These are phyloP conservation scores for Blastocystis sp. DNA, from an alignment of 352 stramenopile genomes.

Conservation along the genomic window DNA sequence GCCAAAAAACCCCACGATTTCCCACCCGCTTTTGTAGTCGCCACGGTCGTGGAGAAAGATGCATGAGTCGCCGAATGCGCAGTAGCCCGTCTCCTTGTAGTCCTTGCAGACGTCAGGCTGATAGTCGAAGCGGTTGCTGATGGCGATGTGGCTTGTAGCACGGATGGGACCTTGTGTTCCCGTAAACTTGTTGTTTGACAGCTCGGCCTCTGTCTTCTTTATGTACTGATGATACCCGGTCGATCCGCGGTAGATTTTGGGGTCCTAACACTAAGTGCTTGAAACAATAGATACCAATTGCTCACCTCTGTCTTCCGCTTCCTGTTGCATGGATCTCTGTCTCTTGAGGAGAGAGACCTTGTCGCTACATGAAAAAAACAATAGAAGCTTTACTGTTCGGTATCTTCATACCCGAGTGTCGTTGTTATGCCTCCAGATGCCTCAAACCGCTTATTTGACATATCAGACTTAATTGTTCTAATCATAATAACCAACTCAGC, in stretches of 20 bases:
- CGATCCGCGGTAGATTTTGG: constrained; percentile 75
- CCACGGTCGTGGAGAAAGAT: constrained; percentile 97
- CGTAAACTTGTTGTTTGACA: constrained; percentile 81
- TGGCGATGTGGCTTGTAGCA: constrained; percentile 84
- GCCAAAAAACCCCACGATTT: constrained; percentile 70
- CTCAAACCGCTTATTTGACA: constrained; percentile 24
- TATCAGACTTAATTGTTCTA: constrained; percentile 58
- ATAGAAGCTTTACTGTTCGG: background rate
- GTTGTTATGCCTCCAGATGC: constrained; percentile 34
- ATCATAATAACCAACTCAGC: background rate
- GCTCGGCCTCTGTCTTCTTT: constrained; percentile 77
- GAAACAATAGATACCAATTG: background rate
- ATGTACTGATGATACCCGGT: constrained; percentile 79
- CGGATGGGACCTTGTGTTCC: constrained; percentile 86
- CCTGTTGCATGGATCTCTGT: constrained; percentile 30
- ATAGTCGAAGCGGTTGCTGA: constrained; percentile 93
- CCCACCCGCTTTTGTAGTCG: constrained; percentile 93
- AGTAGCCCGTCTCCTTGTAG: constrained; percentile 99
- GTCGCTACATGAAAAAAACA: background rate
- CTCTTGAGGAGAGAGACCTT: constrained; percentile 38
- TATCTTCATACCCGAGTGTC: constrained; percentile 52
- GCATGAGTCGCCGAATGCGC: constrained; percentile 88
- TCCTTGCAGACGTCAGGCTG: constrained; percentile 93
- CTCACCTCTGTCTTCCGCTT: constrained; percentile 28
- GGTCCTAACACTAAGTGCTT: background rate